Base-by-base conservation (phyloP, 345 rosid genomes). In the Euphorbia tirucalli region DNA sequence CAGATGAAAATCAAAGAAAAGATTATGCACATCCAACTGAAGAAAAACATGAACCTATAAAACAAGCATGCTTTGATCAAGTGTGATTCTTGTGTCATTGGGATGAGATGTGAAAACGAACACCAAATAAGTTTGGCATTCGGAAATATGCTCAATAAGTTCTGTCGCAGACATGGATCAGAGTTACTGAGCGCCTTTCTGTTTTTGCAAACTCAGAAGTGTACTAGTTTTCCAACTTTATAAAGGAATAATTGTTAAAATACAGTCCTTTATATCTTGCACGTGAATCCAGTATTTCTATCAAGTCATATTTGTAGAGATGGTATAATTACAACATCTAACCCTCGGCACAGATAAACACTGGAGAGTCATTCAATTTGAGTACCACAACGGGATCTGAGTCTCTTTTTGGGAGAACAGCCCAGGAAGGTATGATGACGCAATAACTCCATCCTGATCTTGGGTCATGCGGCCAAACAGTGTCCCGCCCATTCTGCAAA, bases 331-430 rank as follows among this genome's bases (percentile, higher is more conserved):
- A 74, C 66, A 71, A 67, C 74, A 76, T 81, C 72, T 61, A 78
- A 74, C 69, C 77, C 71, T 70, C 72, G 67, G 46, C 66, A 75
- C 30, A 67, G 74, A 77, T 52, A 74, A 82, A 77, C 61, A 62
- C 56, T 46, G 55, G 61, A 81, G 69, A 67, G 62, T 61, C 54
- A 73, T 69, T 75, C 79, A 70, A 67, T 69, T 71, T 46, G 74
- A 76, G 72, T 96, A 96, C 99, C 98, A 93, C 99, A 14, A 96
- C 89, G 68, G 99, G 99, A 78, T 96, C 98, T 37, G 98, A 88
- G 77, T 91, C 89, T 84, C 88, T 89, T 78, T 93, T 91, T 8
- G 99, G 92, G 68, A 93, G 86, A 43, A 93, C 87, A 46, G 81
- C 83, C 99, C 99, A 96, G 0, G 97, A 85, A 25, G 99, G 99